phyloP scores from a whole-genome alignment of 1,284 basidiomycete genomes.

The Sanghuangporus baumii region DNA sequence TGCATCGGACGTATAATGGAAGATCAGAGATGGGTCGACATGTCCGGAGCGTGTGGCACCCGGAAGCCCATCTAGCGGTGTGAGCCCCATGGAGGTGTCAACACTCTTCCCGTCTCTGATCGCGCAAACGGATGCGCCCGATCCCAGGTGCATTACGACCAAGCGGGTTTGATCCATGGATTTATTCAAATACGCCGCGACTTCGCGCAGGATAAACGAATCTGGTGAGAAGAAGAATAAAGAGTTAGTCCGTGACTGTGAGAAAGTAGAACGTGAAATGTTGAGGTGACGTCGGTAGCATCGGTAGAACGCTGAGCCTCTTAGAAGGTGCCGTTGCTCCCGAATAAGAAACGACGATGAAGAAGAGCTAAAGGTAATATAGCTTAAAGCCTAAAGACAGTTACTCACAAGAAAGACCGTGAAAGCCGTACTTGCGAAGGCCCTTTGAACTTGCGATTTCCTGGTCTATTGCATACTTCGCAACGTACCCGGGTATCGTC shows the following conservation, averaged over 20 bases:
- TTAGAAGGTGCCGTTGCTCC: neutral
- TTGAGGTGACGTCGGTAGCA: neutral
- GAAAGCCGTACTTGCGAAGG: slow-evolving; percentile 85
- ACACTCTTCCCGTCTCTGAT: slow-evolving; percentile 67
- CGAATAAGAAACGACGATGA: neutral
- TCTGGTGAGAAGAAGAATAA: slow-evolving; percentile 34
- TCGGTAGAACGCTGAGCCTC: neutral
- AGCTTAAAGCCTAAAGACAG: neutral
- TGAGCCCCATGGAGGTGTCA: slow-evolving; percentile 82
- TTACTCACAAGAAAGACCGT: slow-evolving; percentile 66
- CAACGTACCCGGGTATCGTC: slow-evolving; percentile 66
- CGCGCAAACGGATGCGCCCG: slow-evolving; percentile 75
- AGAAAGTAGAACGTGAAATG: slow-evolving; percentile 27
- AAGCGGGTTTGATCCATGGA: slow-evolving; percentile 47
- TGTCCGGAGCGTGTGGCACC: slow-evolving; percentile 83
- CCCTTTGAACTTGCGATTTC: slow-evolving; percentile 55
- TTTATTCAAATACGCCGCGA: slow-evolving; percentile 53
- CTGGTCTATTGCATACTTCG: slow-evolving; percentile 72
- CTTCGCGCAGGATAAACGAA: slow-evolving; percentile 56
- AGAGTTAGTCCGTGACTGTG: slow-evolving; percentile 12
- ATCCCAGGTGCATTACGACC: slow-evolving; percentile 80
- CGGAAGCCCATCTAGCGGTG: slow-evolving; percentile 72
- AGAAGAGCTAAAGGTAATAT: neutral
- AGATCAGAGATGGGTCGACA: slow-evolving; percentile 80
- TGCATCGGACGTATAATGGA: slow-evolving; percentile 73